These are phyloP conservation scores for Bretschneidera sinensis DNA, from an alignment of 345 rosid genomes.

Conservation along the genomic window DNA sequence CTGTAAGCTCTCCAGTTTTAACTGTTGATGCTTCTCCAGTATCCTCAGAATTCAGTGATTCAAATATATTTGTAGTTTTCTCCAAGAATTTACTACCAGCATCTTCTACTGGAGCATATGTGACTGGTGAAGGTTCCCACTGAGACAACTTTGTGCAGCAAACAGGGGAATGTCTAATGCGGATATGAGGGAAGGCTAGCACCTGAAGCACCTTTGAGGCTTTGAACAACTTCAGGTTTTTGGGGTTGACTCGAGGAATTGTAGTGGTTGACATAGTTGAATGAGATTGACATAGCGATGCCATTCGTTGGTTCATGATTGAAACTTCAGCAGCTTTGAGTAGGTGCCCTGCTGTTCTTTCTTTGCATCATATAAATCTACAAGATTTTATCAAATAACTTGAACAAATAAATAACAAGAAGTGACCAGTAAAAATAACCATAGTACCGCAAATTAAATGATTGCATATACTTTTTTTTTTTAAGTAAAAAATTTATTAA, in stretches of 20 bases:
- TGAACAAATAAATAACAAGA: too few species aligned
- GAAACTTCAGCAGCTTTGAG: too few species aligned
- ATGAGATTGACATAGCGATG: conserved; percentile 34
- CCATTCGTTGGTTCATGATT: conserved; percentile 44
- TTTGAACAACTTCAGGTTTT: conserved; percentile 27
- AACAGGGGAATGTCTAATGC: conserved; percentile 23
- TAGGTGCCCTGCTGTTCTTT: too few species aligned
- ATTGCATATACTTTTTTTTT: too few species aligned
- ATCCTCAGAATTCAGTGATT: conserved; percentile 38
- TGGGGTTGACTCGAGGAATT: conserved; percentile 23
- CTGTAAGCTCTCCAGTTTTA: conserved; percentile 21
- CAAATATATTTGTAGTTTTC: conserved; percentile 48
- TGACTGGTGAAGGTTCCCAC: conserved; percentile 58
- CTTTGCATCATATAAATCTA: too few species aligned
- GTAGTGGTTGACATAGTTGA: conserved; percentile 21
- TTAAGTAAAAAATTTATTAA: too few species aligned
- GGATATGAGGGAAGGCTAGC: conserved; percentile 12
- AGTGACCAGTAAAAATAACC: too few species aligned
- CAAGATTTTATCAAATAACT: too few species aligned
- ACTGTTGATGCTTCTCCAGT: conserved; percentile 33
- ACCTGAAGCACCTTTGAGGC: conserved; percentile 11
- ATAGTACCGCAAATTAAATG: too few species aligned
- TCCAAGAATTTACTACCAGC: conserved; percentile 35
- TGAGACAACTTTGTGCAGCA: conserved; percentile 49
- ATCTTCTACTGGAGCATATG: conserved; percentile 43